Base-by-base conservation (phyloP, 1,284 basidiomycete genomes). In the Phlebopus sp. region DNA sequence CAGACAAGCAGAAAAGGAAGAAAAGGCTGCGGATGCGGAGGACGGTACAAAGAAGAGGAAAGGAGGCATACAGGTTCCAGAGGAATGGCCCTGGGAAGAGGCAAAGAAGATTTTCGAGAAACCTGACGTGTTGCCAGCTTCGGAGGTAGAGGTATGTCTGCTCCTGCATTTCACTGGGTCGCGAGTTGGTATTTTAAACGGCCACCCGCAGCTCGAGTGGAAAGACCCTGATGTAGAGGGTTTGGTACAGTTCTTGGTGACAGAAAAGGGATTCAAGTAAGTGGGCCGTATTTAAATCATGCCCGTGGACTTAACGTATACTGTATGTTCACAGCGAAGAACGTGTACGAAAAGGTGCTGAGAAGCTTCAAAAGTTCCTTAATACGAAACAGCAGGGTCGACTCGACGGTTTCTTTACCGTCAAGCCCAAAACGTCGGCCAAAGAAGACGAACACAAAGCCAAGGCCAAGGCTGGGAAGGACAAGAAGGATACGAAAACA, bases 201-300 rank as follows among this genome's bases (percentile, higher is more conserved):
- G 34, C n/a, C 42, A 31, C 32, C 35, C 45, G 2, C 62, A 96
- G 88, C 76, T 98, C 43, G 93, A 97, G 56, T 99, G 96, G 96
- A 92, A 87, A 54, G 78, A 80, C 52, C 97, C 97, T 3, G 93
- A 99, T 55, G 77, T 94, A 0, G 95, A 98, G 18, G 97, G 93
- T 1, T 77, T 99, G 6, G 86, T 99, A 14, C 82, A 97, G 45
- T 99, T 99, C 71, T 69, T 99, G 21, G 96, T 97, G 17, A 84
- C 74, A 37, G 92, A 98, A 61, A 98, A 98, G 67, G 96, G 97
- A 2, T 99, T 99, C 81, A 96, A 90, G 94, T 96, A 59, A 52
- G 60, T 62, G 37, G 8, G 41, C 14, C 17, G 10, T 43, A 35
- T 45, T 15, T 3, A 17, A 3, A 13, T 13, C 4, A 39, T 5